Percentiles rank a stretch among this genome's conserved stretches.
Conservation (phyloP, 495 filamentous ascomycete species). For the Halenospora varia region DNA sequence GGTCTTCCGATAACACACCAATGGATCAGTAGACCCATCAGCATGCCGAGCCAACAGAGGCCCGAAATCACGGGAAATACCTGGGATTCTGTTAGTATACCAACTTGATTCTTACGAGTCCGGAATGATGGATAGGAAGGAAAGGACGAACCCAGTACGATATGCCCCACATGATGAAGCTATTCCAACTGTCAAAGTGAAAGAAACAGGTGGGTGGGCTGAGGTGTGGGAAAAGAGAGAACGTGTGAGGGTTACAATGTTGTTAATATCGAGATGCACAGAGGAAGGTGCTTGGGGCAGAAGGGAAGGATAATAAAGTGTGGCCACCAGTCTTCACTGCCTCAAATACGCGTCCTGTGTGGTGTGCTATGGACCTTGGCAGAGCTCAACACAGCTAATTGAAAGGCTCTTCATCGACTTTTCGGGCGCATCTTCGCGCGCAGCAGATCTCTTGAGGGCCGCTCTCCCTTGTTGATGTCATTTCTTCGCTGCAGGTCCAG, state of each 20-base stretch:
- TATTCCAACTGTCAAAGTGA: background rate
- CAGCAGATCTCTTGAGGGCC: background rate
- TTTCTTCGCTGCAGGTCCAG: background rate
- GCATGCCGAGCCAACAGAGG: constrained; percentile 70
- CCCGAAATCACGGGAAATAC: constrained; percentile 77
- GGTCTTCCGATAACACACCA: constrained; percentile 56
- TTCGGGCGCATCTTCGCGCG: background rate
- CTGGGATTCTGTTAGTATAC: constrained; percentile 44
- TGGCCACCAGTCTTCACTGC: background rate
- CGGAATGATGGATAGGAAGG: background rate
- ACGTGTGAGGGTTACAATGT: background rate
- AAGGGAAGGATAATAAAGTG: background rate
- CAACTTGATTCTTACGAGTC: background rate
- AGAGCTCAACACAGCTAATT: background rate
- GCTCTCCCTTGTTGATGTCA: background rate
- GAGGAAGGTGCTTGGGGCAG: background rate
- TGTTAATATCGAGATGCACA: background rate
- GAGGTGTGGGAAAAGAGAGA: background rate
- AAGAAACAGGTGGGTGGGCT: background rate
- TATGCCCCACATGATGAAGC: constrained; percentile 60
- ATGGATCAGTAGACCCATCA: constrained; percentile 40
- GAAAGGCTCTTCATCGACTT: background rate
- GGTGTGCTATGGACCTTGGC: background rate
- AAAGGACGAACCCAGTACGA: constrained; percentile 47
- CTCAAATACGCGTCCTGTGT: background rate